Evolutionary conservation across 129 eudicot genomes (phyloP).

Genomic region (Dittrichia graveolens): DNA sequence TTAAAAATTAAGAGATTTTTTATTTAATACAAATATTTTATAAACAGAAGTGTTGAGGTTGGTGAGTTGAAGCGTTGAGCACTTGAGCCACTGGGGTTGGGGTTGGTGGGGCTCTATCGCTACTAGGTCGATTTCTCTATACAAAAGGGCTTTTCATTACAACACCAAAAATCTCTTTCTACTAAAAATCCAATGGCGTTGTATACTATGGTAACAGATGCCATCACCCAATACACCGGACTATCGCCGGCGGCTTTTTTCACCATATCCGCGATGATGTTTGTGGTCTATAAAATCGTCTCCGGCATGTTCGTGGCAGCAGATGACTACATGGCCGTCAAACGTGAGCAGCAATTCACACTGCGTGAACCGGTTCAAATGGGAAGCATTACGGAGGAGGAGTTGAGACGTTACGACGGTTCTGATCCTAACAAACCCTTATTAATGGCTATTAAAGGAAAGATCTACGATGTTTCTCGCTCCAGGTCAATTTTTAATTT

Average conservation of each 20-base stretch:
- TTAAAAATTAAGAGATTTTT: too few relatives aligned
- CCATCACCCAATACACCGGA: slow-evolving; percentile 64
- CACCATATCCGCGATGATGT: slow-evolving; percentile 62
- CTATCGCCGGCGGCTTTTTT: slow-evolving; percentile 72
- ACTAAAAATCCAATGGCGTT: slow-evolving; percentile 23
- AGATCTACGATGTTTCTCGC: slow-evolving; percentile 89
- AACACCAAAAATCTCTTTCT: neutral
- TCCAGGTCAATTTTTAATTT: slow-evolving; percentile 45
- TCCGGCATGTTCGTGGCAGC: slow-evolving; percentile 72
- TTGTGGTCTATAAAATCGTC: slow-evolving; percentile 60
- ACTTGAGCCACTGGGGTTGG: too few relatives aligned
- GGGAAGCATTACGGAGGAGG: slow-evolving; percentile 63
- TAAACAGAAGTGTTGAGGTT: too few relatives aligned
- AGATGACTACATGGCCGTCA: slow-evolving; percentile 58
- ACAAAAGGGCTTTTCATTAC: neutral
- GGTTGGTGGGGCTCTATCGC: neutral
- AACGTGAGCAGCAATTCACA: slow-evolving; percentile 43
- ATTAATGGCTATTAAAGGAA: slow-evolving; percentile 85
- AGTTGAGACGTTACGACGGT: slow-evolving; percentile 70
- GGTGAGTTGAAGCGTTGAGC: too few relatives aligned
- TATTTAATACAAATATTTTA: too few relatives aligned
- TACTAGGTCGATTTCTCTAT: neutral
- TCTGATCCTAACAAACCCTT: slow-evolving; percentile 76
- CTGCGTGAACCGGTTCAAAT: slow-evolving; percentile 73
- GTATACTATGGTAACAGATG: slow-evolving; percentile 34